Evolutionary conservation across 2,329 filamentous ascomycete species (phyloP), one percentile per base, ranked within the genome.

Genomic region (Capronia epimyces): DNA sequence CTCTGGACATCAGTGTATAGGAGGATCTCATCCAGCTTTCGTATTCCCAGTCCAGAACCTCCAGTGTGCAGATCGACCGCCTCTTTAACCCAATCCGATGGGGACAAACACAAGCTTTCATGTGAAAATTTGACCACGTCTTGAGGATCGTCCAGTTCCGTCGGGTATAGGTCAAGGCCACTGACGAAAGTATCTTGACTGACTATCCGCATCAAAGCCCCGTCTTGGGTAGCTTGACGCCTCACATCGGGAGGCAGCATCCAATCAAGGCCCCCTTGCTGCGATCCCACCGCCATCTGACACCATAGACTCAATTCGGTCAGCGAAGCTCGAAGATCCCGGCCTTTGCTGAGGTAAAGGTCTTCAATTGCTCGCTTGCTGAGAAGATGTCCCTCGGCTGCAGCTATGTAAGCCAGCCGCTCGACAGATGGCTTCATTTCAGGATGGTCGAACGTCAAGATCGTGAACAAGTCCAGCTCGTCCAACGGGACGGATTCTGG

Each of bases 291-390:
- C 0, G 86, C 89, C 69, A 97, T 89, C 66, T 98, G 93, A 66
- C 94, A 98, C 91, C 91, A 98, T 65, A 94, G 93, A 65, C 95
- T 84, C 22, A 98, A 77, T 55, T 97, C 89, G 49, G 79, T 83
- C 43, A 98, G 81, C 1, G 85, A 83, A 18, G 84, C 88, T 48
- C 93, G 83, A 10, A 98, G 71, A 65, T 98, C 93, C 22, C 77
- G 70, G 1, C 76, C 67, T 46, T 86, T 84, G 12, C 81, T 80
- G 46, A 77, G 74, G 63, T 89, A 95, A 2, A 98, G 75, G 5
- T 79, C 72, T 45, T 77, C 74, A 0, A 95, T 77, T 0, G 87
- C 81, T 21, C 79, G 66, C 34, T 88, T 79, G 32, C 76, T 70
- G 10, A 98, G 71, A 1, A 87, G 71, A 67, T 98, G 93, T 0